Evolutionary conservation across 306 rosid species (phyloP).

Genomic region (Oemleria cerasiformis): DNA sequence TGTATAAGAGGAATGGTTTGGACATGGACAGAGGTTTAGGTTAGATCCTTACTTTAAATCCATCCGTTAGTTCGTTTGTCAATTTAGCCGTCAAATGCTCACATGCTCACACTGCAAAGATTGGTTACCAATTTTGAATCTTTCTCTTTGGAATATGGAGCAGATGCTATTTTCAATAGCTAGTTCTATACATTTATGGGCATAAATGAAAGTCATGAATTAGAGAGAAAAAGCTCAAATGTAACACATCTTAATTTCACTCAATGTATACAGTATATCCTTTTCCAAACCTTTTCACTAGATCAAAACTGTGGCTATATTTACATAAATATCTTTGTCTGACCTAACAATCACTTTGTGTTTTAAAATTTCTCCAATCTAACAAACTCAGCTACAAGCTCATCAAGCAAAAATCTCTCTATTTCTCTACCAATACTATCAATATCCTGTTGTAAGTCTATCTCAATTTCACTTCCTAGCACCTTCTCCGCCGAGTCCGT

Average conservation of each 20-base stretch:
- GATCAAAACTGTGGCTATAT: slow-evolving; percentile 37
- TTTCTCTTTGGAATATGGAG: too few species aligned
- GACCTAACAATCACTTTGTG: slow-evolving; percentile 19
- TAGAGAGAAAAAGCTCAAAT: not conserved
- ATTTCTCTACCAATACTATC: slow-evolving; percentile 57
- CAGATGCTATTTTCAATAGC: too few species aligned
- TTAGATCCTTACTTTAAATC: slow-evolving; percentile 7
- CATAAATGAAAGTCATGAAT: not conserved
- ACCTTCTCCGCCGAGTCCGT: slow-evolving; percentile 34
- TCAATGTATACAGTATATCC: slow-evolving; percentile 29
- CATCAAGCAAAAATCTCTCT: slow-evolving; percentile 56
- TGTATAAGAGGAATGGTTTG: not conserved
- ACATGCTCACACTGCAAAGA: too few species aligned
- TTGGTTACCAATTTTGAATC: not conserved
- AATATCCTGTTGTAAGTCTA: slow-evolving; percentile 60
- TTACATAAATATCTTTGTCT: slow-evolving; percentile 20
- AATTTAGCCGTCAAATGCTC: too few species aligned
- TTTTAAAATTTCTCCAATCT: slow-evolving; percentile 34
- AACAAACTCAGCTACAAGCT: slow-evolving; percentile 59
- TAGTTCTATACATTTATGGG: too few species aligned
- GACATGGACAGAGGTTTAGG: slow-evolving; percentile 5
- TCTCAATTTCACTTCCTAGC: slow-evolving; percentile 52
- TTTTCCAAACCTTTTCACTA: slow-evolving; percentile 28
- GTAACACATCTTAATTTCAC: slow-evolving; percentile 18
- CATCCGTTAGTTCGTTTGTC: too few species aligned